These are phyloP conservation scores for Termitomyces heimii DNA, from an alignment of 768 basidiomycete genomes.

Conservation along the genomic window DNA sequence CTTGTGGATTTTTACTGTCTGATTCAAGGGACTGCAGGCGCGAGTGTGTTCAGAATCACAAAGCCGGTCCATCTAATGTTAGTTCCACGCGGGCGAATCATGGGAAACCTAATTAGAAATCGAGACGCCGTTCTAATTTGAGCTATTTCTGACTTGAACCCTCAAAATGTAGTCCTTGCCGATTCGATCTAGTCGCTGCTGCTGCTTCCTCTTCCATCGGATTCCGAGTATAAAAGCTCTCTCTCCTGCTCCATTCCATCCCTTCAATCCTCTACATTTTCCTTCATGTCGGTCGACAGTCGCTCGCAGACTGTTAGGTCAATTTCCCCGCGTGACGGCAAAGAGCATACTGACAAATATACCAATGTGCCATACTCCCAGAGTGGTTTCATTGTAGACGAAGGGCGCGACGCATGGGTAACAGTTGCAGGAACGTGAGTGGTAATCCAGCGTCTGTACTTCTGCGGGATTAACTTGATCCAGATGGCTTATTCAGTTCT, in stretches of 20 bases:
- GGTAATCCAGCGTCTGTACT: neutral
- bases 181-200: slow-evolving; percentile 1
- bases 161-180: neutral
- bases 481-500: slow-evolving; percentile 40
- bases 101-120: neutral
- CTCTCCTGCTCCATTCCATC: neutral
- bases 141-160: neutral
- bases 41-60: neutral
- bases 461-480: neutral
- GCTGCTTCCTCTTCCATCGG: slow-evolving; percentile 3
- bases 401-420: slow-evolving; percentile 35
- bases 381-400: slow-evolving; percentile 21
- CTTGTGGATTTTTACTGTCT: neutral
- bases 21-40: neutral
- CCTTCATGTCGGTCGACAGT: slow-evolving; percentile 6
- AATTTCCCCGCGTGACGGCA: neutral
- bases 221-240: slow-evolving; percentile 1
- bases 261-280: neutral
- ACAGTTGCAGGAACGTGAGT: slow-evolving; percentile 40
- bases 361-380: neutral
- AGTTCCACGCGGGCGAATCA: slow-evolving; percentile 7
- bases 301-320: slow-evolving; percentile 2
- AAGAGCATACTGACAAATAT: neutral
- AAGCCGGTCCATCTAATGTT: slow-evolving; percentile 3
- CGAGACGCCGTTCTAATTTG: slow-evolving; percentile 1